Evolutionary conservation across 225 moss, liverwort and hornwort species (phyloP), one percentile per base, ranked within the genome.

Genomic region (Anthoceros angustus): DNA sequence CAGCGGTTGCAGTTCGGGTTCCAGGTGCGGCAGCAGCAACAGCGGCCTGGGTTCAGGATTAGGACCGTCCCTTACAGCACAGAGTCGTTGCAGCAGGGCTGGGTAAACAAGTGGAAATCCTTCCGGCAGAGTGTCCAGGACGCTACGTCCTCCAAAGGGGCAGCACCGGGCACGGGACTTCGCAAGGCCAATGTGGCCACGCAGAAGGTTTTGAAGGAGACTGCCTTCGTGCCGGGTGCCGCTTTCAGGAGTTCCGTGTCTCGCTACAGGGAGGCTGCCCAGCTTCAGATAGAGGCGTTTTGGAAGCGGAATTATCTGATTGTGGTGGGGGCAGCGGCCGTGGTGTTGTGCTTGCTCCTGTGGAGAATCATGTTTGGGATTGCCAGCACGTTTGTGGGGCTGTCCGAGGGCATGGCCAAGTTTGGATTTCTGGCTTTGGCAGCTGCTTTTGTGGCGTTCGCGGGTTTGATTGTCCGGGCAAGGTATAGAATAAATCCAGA

Each of bases 351-450:
- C 69, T 73, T 98, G 70, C 66, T 98, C 16, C 66, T 98, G 25
- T 98, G 98, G 98, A 85, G 98, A 41, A 60, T 87, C 66, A 98
- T 98, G 98, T 98, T 85, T 72, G 98, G 89, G 67, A 77, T 98
- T 63, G 92, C 98, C 21, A 89, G 92, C 82, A 89, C 77, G 39
- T 98, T 98, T 76, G 88, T 98, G 18, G 80, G 85, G 8, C 74
- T 98, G 66, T 98, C 98, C 2, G 98, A 98, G 64, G 92, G 98
- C 8, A 79, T 98, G 83, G 92, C 98, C 43, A 92, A 98, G 84
- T 98, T 92, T 40, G 98, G 98, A 25, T 92, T 98, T 63, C 80
- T 98, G 25, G 98, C 98, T 42, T 83, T 98, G 32, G 55, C 55
- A 55, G 55, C 55, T 2, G 55, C 55, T 7, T 18, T 55, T 55